A percentile compares a stretch with the other conserved stretches of the same genome.
These are phyloP conservation scores for Murraya paniculata DNA, from an alignment of 345 rosid genomes.

Conservation along the genomic window DNA sequence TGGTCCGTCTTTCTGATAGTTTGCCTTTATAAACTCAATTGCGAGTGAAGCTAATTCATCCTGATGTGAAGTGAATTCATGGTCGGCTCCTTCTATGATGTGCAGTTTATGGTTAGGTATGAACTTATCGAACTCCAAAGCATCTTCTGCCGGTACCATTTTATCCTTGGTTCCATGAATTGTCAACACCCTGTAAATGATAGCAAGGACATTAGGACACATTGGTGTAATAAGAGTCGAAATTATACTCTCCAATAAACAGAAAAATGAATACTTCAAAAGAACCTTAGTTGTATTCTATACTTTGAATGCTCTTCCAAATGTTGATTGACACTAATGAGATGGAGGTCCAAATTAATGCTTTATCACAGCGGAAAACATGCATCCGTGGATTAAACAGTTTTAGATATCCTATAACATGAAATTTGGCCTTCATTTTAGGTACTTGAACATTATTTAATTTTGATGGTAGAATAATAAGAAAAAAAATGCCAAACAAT, in stretches of 20 bases:
- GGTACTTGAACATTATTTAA: not conserved
- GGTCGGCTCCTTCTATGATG: conserved; percentile 80
- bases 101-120: conserved; percentile 60
- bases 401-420: not conserved
- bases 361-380: not conserved
- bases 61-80: conserved; percentile 75
- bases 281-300: not conserved
- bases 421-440: not conserved
- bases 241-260: not conserved
- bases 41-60: conserved; percentile 49
- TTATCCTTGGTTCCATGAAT: conserved; percentile 73
- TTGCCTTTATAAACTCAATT: conserved; percentile 43
- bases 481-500: not conserved
- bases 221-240: not conserved
- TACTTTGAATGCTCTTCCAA: not conserved
- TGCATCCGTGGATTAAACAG: not conserved
- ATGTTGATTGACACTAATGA: no score
- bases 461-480: not conserved
- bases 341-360: not conserved
- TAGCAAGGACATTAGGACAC: not conserved
- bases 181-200: conserved; percentile 63
- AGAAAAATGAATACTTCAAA: not conserved
- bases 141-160: conserved; percentile 62
- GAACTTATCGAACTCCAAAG: conserved; percentile 57
- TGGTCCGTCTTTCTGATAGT: conserved; percentile 3